These are phyloP conservation scores for Candida palmyrensis DNA, from an alignment of 805 yeast genomes.

Conservation along the genomic window DNA sequence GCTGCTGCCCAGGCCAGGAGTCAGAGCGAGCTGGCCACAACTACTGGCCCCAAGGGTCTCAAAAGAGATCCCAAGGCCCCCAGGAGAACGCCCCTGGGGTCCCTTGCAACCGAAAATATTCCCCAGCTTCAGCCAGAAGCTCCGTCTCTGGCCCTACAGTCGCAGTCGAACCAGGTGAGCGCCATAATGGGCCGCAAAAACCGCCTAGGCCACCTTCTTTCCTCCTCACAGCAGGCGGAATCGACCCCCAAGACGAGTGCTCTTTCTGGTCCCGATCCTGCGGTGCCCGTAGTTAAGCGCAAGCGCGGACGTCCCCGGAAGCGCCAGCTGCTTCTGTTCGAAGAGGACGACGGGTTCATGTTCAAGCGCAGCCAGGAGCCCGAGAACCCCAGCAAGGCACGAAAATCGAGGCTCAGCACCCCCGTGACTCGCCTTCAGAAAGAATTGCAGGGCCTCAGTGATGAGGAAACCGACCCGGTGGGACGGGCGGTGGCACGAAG, in stretches of 20 bases:
- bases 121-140: too few relatives aligned
- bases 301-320: not conserved
- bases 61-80: too few relatives aligned
- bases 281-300: too few relatives aligned
- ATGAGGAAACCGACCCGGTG: too few relatives aligned
- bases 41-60: too few relatives aligned
- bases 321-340: constrained; percentile 5
- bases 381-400: constrained; percentile 5
- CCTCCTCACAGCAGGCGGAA: constrained; percentile 1
- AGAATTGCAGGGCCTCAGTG: constrained; percentile 12
- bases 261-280: too few relatives aligned
- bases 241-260: not conserved
- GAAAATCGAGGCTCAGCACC: constrained; percentile 14
- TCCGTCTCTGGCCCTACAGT: constrained; percentile 1
- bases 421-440: constrained; percentile 19
- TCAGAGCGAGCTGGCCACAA: too few relatives aligned
- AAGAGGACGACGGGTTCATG: constrained; percentile 28
- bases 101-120: too few relatives aligned
- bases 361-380: constrained; percentile 20
- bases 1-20: too few relatives aligned
- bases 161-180: not conserved
- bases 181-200: constrained; percentile 4
- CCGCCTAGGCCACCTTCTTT: constrained; percentile 2
- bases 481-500: too few relatives aligned
- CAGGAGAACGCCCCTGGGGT: too few relatives aligned